Base-by-base conservation (phyloP, 495 filamentous ascomycete genomes). In the Hypomontagnella monticulosa region DNA sequence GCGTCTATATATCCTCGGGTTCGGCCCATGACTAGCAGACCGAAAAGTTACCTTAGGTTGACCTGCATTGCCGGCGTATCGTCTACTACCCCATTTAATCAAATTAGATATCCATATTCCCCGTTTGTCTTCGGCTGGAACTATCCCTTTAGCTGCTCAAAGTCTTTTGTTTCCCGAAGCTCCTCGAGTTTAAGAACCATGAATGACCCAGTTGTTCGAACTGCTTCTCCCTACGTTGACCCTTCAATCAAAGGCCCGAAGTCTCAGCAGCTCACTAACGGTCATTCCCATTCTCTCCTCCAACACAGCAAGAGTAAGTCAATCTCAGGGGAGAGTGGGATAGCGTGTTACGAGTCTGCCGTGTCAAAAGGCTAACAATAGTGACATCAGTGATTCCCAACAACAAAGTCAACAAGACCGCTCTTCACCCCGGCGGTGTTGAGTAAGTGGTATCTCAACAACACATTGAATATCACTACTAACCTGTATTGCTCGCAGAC, bases 391-490 rank as follows among this genome's bases (percentile, higher is more conserved):
- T 93, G 83, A 80, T 90, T 76, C 44, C 70, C 57, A 85, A 84
- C 69, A 88, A 84, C 70, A 74, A 74, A 67, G 93, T 96, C 66
- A 96, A 96, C 83, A 92, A 92, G 80, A 96, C 92, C 72, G 86
- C 85, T 63, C 86, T 96, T 73, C 82, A 97, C 85, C 94, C 94
- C 60, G 82, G 89, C 76, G 94, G 94, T 88, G 91, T 98, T 51
- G 84, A 90, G 93, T 97, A 84, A 82, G 91, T 86, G 61, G 41
- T 41, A 57, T 66, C 43, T 64, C 57, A 46, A 38, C 44, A 18
- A 61, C 60, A 57, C 41, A 41, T n/a, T 46, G 48, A 53, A 38
- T 16, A 18, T 48, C 41, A 49, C 71, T 56, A 57, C 79, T 80
- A 76, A 84, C 46, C 73, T 47, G 38, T 55, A 42, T 18, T 49